Percentiles rank a stretch among this genome's conserved stretches.
Evolutionary conservation across 2,329 filamentous ascomycete genomes (phyloP).

Genomic region (Stemphylium lycopersici): DNA sequence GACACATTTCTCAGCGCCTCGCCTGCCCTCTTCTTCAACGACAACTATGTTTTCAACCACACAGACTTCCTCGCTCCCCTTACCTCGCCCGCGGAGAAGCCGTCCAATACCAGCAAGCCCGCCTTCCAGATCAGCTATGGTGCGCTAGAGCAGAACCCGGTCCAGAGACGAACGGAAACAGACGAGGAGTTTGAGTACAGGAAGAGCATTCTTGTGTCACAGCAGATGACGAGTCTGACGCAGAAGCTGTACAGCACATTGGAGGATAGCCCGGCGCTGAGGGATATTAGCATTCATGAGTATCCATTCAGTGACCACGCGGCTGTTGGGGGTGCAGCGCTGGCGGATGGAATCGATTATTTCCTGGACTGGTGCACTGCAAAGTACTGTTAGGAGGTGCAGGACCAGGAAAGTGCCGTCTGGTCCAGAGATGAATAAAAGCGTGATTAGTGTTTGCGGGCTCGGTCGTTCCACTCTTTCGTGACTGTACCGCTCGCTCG

Average conservation of each 20-base stretch:
- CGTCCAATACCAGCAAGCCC: constrained; percentile 26
- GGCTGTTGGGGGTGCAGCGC: constrained; percentile 34
- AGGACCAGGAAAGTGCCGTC: not conserved
- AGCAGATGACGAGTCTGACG: constrained; percentile 31
- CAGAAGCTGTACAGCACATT: constrained; percentile 33
- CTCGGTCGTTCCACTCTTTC: not conserved
- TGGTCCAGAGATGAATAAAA: not conserved
- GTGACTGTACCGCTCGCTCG: not conserved
- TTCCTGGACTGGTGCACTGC: constrained; percentile 37
- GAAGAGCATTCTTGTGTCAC: constrained; percentile 29
- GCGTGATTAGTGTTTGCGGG: not conserved
- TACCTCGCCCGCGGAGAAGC: not conserved
- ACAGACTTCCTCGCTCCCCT: constrained; percentile 31
- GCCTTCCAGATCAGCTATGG: constrained; percentile 44
- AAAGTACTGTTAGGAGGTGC: not conserved
- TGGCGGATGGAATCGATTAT: constrained; percentile 43
- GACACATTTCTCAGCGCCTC: constrained; percentile 55
- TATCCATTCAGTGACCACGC: constrained; percentile 44
- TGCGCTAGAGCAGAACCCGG: constrained; percentile 33
- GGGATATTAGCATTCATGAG: constrained; percentile 36
- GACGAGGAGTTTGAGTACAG: constrained; percentile 34
- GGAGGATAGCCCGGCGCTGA: constrained; percentile 26
- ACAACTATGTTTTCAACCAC: constrained; percentile 47
- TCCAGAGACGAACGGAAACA: constrained; percentile 35
- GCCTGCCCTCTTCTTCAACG: constrained; percentile 58